phyloP scores from a whole-genome alignment of 164 flowering plant species.

The Stephania cephalantha region DNA sequence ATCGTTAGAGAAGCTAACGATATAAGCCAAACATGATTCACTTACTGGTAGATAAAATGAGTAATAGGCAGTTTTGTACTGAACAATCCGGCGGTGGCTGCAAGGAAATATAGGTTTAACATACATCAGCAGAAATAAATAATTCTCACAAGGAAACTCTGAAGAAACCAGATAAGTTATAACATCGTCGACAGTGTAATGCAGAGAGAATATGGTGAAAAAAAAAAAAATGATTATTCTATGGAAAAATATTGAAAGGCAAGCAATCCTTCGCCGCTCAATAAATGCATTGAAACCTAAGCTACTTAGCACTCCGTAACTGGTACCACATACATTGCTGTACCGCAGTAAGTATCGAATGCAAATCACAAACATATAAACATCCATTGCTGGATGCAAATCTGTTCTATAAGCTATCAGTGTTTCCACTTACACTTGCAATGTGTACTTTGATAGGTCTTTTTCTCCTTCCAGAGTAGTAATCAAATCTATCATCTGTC shows the following conservation, averaged over 20 bases:
- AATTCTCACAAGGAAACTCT: background rate
- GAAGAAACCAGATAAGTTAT: background rate
- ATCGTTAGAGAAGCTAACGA: background rate
- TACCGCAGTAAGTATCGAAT: background rate
- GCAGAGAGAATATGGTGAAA: background rate
- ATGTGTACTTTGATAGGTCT: slow-evolving; percentile 72
- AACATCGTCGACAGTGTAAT: background rate
- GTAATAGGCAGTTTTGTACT: slow-evolving; percentile 94
- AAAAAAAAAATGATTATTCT: background rate
- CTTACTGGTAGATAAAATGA: slow-evolving; percentile 97
- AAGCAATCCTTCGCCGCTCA: background rate
- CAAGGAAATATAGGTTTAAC: slow-evolving; percentile 20
- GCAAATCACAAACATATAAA: background rate
- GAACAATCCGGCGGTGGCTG: slow-evolving; percentile 93
- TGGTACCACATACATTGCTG: background rate
- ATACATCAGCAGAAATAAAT: slow-evolving; percentile 4
- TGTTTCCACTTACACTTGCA: slow-evolving; percentile 55
- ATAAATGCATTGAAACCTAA: background rate
- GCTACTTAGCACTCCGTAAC: background rate
- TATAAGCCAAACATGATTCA: slow-evolving; percentile 7
- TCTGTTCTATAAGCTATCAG: background rate
- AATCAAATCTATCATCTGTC: slow-evolving; percentile 96
- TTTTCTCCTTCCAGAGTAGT: slow-evolving; percentile 88
- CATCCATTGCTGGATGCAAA: background rate
- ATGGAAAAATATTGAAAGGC: background rate